Base-by-base conservation (phyloP, 2,329 filamentous ascomycete species). In the Cytospora paraplurivora region DNA sequence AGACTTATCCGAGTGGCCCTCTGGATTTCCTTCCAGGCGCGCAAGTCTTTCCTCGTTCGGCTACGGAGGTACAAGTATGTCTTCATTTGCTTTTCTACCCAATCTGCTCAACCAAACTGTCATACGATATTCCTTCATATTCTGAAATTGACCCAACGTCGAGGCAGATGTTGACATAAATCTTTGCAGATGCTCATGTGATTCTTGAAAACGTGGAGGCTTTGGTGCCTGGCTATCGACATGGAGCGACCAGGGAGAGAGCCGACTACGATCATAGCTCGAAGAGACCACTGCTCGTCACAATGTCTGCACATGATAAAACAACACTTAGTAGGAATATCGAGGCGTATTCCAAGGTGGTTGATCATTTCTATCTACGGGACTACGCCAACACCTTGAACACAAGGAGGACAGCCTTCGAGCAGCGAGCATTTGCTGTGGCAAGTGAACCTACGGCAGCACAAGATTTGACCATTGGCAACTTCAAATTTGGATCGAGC, bases 161-260 rank as follows among this genome's bases (percentile, higher is more conserved):
- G 34, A 35, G 34, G 34, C 6, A 35, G 11, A 7, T 35, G 34
- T 11, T 35, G 11, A 35, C 34, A 35, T 6, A 27, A 21, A 19
- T 15, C 21, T 10, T 19, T 51, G n/a, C 49, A n/a, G 32, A 77
- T 57, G 74, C 72, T 1, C 76, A 77, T 27, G 70, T 79, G 1
- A 78, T 84, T 34, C 62, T 85, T 51, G 81, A 84, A 41, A 78
- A 81, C 59, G 78, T 77, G 3, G 72, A 76, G 11, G 34, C 34
- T 35, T 35, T 35, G 34, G 34, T 35, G 34, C 34, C 34, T 35
- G 34, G 34, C 34, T 35, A 35, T 11, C 34, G 11, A 35, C 34
- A 11, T 11, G 34, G 34, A 35, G 34, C 34, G 11, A 11, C 34
- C 34, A 35, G 11, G 34, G 1, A 72, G 73, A 34, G 79, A 79